A percentile compares a stretch with the other conserved stretches of the same genome.
Conservation (phyloP, 371 early-diverging fungal species). For the Mortierella sp. region DNA sequence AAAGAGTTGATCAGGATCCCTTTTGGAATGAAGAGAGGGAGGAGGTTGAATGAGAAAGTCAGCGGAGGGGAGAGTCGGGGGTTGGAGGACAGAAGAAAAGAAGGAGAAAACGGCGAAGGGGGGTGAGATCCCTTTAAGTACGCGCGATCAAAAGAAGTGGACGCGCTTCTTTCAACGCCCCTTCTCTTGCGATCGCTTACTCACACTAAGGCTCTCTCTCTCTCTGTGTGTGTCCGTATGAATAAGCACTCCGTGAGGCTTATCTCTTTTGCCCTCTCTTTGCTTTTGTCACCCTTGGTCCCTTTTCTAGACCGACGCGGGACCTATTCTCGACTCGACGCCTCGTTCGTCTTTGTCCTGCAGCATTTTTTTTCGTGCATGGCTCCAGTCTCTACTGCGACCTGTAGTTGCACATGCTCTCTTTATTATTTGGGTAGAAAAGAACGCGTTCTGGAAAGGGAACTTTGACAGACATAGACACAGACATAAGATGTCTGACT, state of each 20-base stretch:
- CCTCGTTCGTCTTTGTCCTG: not conserved
- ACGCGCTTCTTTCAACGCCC: constrained; percentile 2
- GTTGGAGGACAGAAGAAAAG: not conserved
- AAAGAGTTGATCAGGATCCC: not conserved
- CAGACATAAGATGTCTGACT: too few species aligned
- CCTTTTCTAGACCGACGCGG: not conserved
- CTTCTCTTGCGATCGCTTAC: not conserved
- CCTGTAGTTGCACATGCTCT: too few species aligned
- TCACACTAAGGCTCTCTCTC: not conserved
- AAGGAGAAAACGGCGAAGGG: not conserved
- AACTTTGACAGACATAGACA: too few species aligned
- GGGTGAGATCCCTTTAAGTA: not conserved
- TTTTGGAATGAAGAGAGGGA: not conserved
- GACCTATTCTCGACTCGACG: not conserved
- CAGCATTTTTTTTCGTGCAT: not conserved
- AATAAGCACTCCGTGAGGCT: constrained; percentile 2
- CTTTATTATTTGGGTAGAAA: too few species aligned
- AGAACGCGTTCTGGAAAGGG: not conserved
- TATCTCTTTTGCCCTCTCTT: not conserved
- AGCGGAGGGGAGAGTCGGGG: not conserved
- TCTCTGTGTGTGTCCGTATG: too few species aligned
- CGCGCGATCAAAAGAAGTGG: not conserved
- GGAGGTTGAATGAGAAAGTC: not conserved
- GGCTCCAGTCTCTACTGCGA: not conserved
- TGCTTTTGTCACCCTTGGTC: not conserved